Evolutionary conservation across 2,329 filamentous ascomycete genomes (phyloP), one percentile per base, ranked within the genome.

Genomic region (Mycocentrospora acerina): DNA sequence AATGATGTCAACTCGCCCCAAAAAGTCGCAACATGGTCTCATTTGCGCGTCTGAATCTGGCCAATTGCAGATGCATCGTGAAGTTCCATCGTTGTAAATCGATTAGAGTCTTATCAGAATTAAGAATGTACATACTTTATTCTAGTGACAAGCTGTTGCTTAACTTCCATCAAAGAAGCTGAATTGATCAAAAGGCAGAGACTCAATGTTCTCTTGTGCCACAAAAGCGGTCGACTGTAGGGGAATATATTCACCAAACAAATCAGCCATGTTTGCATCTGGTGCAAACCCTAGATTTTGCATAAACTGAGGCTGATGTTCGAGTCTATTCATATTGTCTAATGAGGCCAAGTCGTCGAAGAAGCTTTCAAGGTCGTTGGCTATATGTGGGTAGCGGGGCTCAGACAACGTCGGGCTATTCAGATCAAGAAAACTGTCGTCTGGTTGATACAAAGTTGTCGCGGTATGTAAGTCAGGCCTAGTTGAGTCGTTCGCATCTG

Each of bases 211-310:
- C 12, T 47, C 50, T 12, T 51, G 52, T 13, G 51, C 32, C 39
- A 70, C 47, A 31, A 69, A 69, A 4, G 44, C 41, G 2, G 65
- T 56, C 4, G 59, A 53, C 29, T 70, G 55, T 18, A 68, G 40
- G 10, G 70, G 64, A 47, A 71, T 66, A 14, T 66, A 68, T 18
- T 69, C 66, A 42, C 70, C 68, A 39, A 72, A 72, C 22, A 80
- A 71, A 47, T 81, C 79, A 0, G 74, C 71, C 33, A 83, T 68
- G 40, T 81, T 80, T 24, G 78, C 76, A 17, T 81, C 81, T 0
- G 81, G 81, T 2, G 76, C 79, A 57, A 84, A 83, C 0, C 82
- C 82, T 14, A 85, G 68, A 50, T 85, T 85, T 29, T 79, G 74
- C 80, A 85, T 82, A 52, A 85, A 84, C 46, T 82, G 78, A 2